Evolutionary conservation across 108 stramenopile species (phyloP).

Genomic region (Fragilaria crotonensis): DNA sequence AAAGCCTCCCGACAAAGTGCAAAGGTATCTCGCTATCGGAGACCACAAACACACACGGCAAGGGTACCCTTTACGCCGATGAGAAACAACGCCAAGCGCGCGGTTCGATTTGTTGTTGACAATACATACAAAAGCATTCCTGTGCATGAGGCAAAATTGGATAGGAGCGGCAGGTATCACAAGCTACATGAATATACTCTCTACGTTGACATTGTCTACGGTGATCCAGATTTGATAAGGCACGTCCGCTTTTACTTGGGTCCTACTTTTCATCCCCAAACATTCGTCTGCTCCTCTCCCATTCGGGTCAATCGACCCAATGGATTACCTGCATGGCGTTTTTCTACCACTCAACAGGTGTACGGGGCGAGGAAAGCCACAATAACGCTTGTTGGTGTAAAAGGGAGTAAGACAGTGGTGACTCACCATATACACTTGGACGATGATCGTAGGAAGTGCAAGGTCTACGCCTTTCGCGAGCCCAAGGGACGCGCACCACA

Average conservation of each 20-base stretch:
- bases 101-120: conserved; percentile 19
- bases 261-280: neutral
- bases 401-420: too few relatives aligned
- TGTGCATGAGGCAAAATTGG: conserved; percentile 5
- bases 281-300: neutral
- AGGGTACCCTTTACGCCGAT: too few relatives aligned
- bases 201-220: conserved; percentile 39
- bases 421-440: too few relatives aligned
- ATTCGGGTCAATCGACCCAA: conserved; percentile 3
- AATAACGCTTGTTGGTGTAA: conserved; percentile 35
- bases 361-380: conserved; percentile 20
- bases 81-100: too few relatives aligned
- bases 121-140: conserved; percentile 32
- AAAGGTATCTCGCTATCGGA: too few relatives aligned
- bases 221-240: conserved; percentile 38
- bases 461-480: too few relatives aligned
- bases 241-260: conserved; percentile 40
- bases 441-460: too few relatives aligned
- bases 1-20: too few relatives aligned
- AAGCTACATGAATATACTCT: conserved; percentile 24
- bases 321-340: conserved; percentile 24
- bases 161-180: conserved; percentile 11
- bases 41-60: too few relatives aligned
- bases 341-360: conserved; percentile 42
- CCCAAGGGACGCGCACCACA: too few relatives aligned